Evolutionary conservation across 805 yeast species (phyloP).

Genomic region (Brettanomyces nanus): DNA sequence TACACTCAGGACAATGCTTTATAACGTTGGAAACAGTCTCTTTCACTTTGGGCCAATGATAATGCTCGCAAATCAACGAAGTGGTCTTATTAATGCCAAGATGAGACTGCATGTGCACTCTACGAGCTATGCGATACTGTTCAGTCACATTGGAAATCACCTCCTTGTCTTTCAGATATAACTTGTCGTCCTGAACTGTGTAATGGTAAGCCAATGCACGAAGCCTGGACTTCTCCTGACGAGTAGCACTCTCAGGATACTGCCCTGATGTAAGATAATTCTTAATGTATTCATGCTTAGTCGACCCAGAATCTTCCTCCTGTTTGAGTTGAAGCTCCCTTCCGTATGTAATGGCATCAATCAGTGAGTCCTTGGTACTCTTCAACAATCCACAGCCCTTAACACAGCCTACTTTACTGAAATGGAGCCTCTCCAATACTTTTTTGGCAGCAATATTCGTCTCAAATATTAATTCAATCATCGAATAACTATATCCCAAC

Average conservation of each 20-base stretch:
- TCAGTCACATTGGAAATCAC: slow-evolving; percentile 72
- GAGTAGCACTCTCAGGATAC: slow-evolving; percentile 76
- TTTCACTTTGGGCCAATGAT: slow-evolving; percentile 89
- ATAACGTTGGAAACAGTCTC: slow-evolving; percentile 78
- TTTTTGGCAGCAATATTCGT: slow-evolving; percentile 77
- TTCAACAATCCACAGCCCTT: slow-evolving; percentile 85
- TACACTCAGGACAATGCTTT: slow-evolving; percentile 67
- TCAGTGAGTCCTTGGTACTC: slow-evolving; percentile 68
- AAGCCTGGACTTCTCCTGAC: slow-evolving; percentile 82
- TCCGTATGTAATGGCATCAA: slow-evolving; percentile 82
- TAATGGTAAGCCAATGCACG: slow-evolving; percentile 77
- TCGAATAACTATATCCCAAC: slow-evolving; percentile 76
- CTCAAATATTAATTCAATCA: slow-evolving; percentile 82
- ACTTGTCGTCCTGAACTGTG: slow-evolving; percentile 57
- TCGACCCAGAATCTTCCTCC: slow-evolving; percentile 11
- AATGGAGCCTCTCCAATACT: slow-evolving; percentile 68
- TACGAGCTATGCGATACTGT: slow-evolving; percentile 68
- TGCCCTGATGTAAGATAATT: slow-evolving; percentile 74
- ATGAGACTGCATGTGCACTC: slow-evolving; percentile 59
- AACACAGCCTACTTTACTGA: slow-evolving; percentile 70
- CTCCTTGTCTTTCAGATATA: slow-evolving; percentile 64
- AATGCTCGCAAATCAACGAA: slow-evolving; percentile 63
- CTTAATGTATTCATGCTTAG: slow-evolving; percentile 59
- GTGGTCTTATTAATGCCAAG: slow-evolving; percentile 89
- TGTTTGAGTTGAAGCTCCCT: slow-evolving; percentile 54